These are phyloP conservation scores for Lasiodiplodia hormozganensis DNA, from an alignment of 2,329 filamentous ascomycete genomes.

Conservation along the genomic window DNA sequence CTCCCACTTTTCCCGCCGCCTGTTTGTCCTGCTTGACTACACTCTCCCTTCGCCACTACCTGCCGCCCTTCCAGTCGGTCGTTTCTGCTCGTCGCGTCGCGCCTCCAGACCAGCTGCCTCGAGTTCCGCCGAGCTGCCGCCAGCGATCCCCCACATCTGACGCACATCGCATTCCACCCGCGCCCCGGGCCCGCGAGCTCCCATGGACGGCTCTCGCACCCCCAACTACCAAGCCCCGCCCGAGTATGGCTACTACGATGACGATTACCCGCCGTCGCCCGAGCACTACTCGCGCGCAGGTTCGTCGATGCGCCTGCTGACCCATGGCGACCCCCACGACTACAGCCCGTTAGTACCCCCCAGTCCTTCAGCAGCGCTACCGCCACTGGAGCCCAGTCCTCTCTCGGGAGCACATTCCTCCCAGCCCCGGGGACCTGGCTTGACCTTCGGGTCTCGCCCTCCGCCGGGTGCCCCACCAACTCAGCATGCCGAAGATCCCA, in stretches of 20 bases:
- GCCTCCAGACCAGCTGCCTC: neutral
- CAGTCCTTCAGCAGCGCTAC: conserved; percentile 35
- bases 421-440: conserved; percentile 20
- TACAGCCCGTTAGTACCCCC: conserved; percentile 52
- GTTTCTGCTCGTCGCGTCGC: conserved; percentile 14
- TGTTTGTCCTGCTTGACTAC: neutral
- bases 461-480: conserved; percentile 40
- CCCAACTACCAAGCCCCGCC: conserved; percentile 52
- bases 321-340: conserved; percentile 51
- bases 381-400: conserved; percentile 30
- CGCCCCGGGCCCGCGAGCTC: conserved; percentile 20
- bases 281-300: conserved; percentile 11
- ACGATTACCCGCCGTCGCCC: conserved; percentile 41
- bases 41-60: conserved; percentile 6
- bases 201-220: conserved; percentile 45
- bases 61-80: conserved; percentile 1
- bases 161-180: conserved; percentile 17
- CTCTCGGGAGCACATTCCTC: conserved; percentile 12
- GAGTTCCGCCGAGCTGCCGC: conserved; percentile 20
- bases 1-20: neutral
- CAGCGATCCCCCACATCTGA: conserved; percentile 23
- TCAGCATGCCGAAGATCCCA: conserved; percentile 45
- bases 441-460: conserved; percentile 35
- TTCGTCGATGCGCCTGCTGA: conserved; percentile 59
- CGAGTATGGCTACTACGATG: conserved; percentile 52